These are phyloP conservation scores for Starmerella scarabaei DNA, from an alignment of 805 yeast species.

Conservation along the genomic window DNA sequence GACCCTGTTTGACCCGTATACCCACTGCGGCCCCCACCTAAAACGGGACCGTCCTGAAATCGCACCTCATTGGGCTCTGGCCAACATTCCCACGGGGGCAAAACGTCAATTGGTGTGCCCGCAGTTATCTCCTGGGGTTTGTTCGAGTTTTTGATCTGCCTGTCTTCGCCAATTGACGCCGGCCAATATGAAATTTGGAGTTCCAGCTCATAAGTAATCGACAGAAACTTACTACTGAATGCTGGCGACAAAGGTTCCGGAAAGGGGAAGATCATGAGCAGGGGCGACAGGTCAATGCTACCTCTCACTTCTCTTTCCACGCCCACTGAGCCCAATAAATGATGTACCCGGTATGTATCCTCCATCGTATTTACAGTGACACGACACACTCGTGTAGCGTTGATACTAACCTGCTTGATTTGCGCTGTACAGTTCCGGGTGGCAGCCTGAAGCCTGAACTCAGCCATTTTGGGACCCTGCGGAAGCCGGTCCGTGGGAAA, in stretches of 20 bases:
- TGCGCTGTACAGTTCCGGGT: background rate
- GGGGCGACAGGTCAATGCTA: background rate
- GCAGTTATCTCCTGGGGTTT: background rate
- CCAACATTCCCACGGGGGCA: conserved; percentile 4
- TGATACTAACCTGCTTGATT: background rate
- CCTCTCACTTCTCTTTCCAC: conserved; percentile 3
- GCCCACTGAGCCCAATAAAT: conserved; percentile 4
- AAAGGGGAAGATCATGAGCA: conserved; percentile 1
- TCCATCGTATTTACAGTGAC: background rate
- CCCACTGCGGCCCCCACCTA: background rate
- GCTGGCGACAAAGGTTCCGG: conserved; percentile 2
- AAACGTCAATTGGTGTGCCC: conserved; percentile 1
- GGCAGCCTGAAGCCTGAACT: background rate
- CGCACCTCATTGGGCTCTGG: background rate
- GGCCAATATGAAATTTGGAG: conserved; percentile 1
- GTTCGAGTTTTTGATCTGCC: background rate
- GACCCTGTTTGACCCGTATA: background rate
- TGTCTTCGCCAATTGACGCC: background rate
- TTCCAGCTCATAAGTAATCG: conserved; percentile 1
- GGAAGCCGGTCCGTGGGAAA: conserved; percentile 1
- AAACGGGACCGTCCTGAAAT: background rate
- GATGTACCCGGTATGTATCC: conserved; percentile 2
- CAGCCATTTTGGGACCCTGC: conserved; percentile 3
- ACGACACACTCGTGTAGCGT: conserved; percentile 1
- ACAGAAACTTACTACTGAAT: conserved; percentile 1